phyloP scores from a whole-genome alignment of 2,329 filamentous ascomycete genomes.

The Dothiorella sarmentorum region DNA sequence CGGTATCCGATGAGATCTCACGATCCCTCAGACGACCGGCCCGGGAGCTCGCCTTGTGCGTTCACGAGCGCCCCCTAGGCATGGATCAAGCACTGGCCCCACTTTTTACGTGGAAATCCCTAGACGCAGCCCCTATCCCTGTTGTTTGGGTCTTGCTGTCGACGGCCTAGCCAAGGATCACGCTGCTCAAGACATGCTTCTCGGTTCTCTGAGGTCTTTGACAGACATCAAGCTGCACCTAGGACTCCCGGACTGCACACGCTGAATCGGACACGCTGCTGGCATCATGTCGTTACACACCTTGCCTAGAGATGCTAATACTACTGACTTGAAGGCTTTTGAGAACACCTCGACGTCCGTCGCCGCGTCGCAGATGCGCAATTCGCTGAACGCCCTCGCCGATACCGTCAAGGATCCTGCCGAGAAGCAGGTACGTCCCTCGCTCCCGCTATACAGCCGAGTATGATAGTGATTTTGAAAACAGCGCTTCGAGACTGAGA shows the following conservation, averaged over 20 bases:
- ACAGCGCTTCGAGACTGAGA: slow-evolving; percentile 93
- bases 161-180: not conserved
- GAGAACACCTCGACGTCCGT: slow-evolving; percentile 99
- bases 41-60: not conserved
- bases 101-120: slow-evolving; percentile 18
- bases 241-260: not conserved
- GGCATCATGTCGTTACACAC: slow-evolving; percentile 1
- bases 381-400: slow-evolving; percentile 86
- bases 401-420: slow-evolving; percentile 81
- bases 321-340: slow-evolving; percentile 66
- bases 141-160: not conserved
- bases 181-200: not conserved
- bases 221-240: not conserved
- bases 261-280: slow-evolving; percentile 10
- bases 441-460: not conserved
- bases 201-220: not conserved
- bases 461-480: slow-evolving; percentile 20
- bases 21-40: not conserved
- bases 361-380: slow-evolving; percentile 98
- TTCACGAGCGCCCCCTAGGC: slow-evolving; percentile 10
- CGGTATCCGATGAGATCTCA: not conserved
- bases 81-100: slow-evolving; percentile 12
- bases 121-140: slow-evolving; percentile 15
- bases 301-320: slow-evolving; percentile 3
- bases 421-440: slow-evolving; percentile 67